Base-by-base conservation (phyloP, 2,329 filamentous ascomycete species). In the Ophiostoma himal-ulmi region DNA sequence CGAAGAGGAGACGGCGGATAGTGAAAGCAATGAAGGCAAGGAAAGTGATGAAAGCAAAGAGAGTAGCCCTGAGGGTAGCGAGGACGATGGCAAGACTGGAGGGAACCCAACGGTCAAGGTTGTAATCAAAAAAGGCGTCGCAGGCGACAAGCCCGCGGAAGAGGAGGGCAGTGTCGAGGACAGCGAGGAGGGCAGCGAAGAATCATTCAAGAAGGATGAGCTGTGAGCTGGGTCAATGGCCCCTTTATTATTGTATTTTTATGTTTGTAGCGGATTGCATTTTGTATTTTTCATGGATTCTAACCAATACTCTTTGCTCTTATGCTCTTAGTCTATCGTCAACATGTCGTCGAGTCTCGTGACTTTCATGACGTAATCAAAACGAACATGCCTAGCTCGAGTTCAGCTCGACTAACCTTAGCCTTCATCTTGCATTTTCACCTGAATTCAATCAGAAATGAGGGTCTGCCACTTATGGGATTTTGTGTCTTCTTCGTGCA, bases 131-230 rank as follows among this genome's bases (percentile, higher is more conserved):
- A 65, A 65, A 36, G 34, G 20, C 20, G 2, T 5, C 3, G 36
- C 34, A 6, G 62, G 20, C 36, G 36, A 39, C 10, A 22, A n/a
- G 20, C 34, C 62, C 7, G n/a, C 6, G 34, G 34, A 68, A 54
- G 60, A 65, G 1, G 69, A 39, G 5, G 69, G 37, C 48, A 72
- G 66, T 36, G 68, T 71, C 39, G 71, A 68, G 13, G 75, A 22
- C 65, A 17, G 22, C 5, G 26, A n/a, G 54, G 78, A 79, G 68
- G 83, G 83, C 2, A 86, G 83, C 70, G 78, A 86, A 73, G 83
- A 86, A 66, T 72, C 71, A 41, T 75, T 75, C 37, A 75, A 82
- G 77, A 75, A 82, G 77, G 82, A 88, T 75, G 82, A 87, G 71
- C 76, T 87, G 74, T 86, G 79, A 77, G 22, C n/a, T 57, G 11